phyloP scores from a whole-genome alignment of 257 asterid genomes.

The Rhazya stricta region DNA sequence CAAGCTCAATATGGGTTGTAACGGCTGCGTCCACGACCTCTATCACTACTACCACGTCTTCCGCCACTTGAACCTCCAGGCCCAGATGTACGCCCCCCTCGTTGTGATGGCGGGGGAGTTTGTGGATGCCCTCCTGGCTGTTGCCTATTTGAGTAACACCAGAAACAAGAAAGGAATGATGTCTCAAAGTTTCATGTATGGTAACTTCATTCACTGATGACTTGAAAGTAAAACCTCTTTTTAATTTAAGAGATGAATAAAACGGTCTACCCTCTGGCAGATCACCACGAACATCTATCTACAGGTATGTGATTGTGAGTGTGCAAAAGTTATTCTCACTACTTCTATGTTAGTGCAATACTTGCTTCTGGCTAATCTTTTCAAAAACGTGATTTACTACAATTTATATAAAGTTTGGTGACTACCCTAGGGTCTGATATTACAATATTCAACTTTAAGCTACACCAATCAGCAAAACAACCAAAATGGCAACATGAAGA shows the following conservation, averaged over 20 bases:
- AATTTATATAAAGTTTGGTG: background rate
- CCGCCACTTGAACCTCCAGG: slow-evolving; percentile 31
- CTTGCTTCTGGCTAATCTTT: background rate
- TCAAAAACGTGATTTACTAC: background rate
- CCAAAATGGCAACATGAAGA: background rate
- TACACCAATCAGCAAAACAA: slow-evolving; percentile 2
- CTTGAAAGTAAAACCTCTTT: background rate
- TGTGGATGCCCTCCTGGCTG: slow-evolving; percentile 74
- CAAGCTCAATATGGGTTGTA: slow-evolving; percentile 59
- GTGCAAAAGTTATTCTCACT: background rate
- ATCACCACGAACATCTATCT: background rate
- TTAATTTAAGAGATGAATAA: background rate
- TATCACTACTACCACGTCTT: slow-evolving; percentile 35
- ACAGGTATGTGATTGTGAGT: background rate
- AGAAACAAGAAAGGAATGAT: background rate
- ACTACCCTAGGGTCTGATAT: background rate
- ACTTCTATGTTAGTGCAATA: background rate
- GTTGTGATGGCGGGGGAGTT: slow-evolving; percentile 49
- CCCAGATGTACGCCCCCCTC: slow-evolving; percentile 49
- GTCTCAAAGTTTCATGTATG: background rate
- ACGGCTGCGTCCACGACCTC: slow-evolving; percentile 59
- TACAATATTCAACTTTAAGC: background rate
- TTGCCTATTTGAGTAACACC: slow-evolving; percentile 51
- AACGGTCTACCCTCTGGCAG: too few species aligned
- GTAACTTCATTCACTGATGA: background rate